A percentile compares a stretch with the other conserved stretches of the same genome.
These are phyloP conservation scores for Leishmania amazonensis DNA, from an alignment of 208 protist species.

Conservation along the genomic window DNA sequence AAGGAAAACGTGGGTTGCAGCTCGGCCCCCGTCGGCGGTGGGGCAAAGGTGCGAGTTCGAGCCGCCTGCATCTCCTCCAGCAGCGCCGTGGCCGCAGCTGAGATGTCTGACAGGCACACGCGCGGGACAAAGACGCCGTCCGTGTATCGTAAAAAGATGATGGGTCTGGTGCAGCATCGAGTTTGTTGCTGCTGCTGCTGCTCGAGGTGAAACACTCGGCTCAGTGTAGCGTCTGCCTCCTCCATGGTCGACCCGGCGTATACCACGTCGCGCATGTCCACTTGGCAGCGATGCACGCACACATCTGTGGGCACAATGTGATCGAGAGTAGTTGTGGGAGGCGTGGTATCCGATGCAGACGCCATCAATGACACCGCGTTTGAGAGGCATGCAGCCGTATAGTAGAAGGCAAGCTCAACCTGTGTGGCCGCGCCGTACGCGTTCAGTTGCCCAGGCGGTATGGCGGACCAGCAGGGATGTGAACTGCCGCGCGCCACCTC, in stretches of 20 bases:
- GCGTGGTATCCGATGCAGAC: neutral
- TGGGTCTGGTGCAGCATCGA: constrained; percentile 8
- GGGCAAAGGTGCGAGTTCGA: constrained; percentile 23
- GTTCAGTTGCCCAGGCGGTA: constrained; percentile 7
- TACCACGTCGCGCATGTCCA: constrained; percentile 44
- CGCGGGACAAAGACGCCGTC: constrained; percentile 60
- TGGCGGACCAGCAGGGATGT: constrained; percentile 27
- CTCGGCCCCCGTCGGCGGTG: constrained; percentile 16
- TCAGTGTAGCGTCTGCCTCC: constrained; percentile 36
- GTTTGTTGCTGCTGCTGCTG: constrained; percentile 23
- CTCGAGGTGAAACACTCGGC: constrained; percentile 25
- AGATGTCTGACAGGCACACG: constrained; percentile 7
- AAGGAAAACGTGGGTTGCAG: constrained; percentile 8
- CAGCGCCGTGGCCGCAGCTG: constrained; percentile 1
- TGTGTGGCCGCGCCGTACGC: neutral
- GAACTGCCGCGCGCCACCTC: constrained; percentile 27
- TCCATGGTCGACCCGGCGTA: constrained; percentile 50
- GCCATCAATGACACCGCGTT: constrained; percentile 5
- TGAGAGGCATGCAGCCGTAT: constrained; percentile 18
- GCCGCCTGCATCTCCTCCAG: constrained; percentile 20
- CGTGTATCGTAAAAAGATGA: constrained; percentile 40
- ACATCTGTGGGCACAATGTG: constrained; percentile 15
- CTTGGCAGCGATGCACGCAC: constrained; percentile 40
- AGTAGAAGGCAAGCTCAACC: constrained; percentile 22
- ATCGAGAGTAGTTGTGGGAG: neutral